Base-by-base conservation (phyloP, 2,329 filamentous ascomycete species). In the Pestalotiopsis sp. region DNA sequence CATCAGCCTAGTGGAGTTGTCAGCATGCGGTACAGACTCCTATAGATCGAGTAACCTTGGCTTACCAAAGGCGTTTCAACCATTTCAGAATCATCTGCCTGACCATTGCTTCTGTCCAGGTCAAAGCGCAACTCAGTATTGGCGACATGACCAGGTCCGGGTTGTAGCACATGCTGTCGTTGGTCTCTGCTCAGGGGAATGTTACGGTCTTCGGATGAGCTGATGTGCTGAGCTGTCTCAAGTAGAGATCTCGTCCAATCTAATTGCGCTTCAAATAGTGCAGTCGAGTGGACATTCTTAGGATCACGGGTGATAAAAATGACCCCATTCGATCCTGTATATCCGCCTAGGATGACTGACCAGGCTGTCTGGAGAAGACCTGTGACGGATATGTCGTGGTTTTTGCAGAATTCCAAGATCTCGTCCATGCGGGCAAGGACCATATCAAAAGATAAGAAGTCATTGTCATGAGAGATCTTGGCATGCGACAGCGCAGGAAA, bases 61-160 rank as follows among this genome's bases (percentile, higher is more conserved):
- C 62, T 45, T 56, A 65, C 62, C 62, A 52, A 12, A 27, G n/a
- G 11, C 9, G 14, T 7, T 20, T 65, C 62, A 36, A 65, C 14
- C 17, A 27, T 17, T 20, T 65, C 23, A 14, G 13, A 11, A 65
- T 36, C 17, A 23, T 64, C 20, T 14, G 27, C 12, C 12, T 12
- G 17, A 20, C 2, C 38, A 14, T 20, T 23, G 38, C 27, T 36
- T 14, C n/a, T 0, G 41, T 23, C 23, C 20, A 65, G 62, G 23
- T 27, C 13, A 20, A 65, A 49, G 7, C 62, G 62, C 17, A 65
- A 12, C 62, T 65, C 62, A 23, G 31, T 65, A n/a, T 65, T 65
- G 62, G 20, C 20, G 14, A 52, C 1, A 23, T 40, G 38, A 6
- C 23, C 20, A 23, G 41, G 41, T 12, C 38, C 41, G 5, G 62